Conservation (phyloP, 768 basidiomycete species). For the Tulasnella sp. region DNA sequence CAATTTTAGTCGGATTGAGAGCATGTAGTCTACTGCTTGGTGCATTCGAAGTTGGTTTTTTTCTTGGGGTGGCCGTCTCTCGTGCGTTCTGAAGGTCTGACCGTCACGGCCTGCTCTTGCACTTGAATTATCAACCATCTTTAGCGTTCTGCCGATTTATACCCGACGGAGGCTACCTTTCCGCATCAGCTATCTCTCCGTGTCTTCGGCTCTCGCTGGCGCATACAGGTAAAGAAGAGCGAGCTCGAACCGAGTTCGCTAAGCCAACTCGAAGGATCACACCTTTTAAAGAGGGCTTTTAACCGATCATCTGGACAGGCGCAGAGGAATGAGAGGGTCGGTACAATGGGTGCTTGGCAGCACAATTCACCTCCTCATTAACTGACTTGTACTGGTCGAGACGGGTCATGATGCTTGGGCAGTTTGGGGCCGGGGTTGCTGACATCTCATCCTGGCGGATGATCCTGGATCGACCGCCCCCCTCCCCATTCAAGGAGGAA, state of each 20-base stretch:
- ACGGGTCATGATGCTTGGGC: conserved; percentile 21
- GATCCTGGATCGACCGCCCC: not conserved
- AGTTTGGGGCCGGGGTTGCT: conserved; percentile 3
- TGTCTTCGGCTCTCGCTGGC: conserved; percentile 17
- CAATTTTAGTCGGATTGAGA: conserved; percentile 14
- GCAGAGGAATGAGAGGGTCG: conserved; percentile 14
- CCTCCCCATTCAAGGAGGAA: conserved; percentile 8
- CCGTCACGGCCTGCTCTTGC: not conserved
- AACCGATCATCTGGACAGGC: conserved; percentile 18
- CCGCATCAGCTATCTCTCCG: conserved; percentile 19
- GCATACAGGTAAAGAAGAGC: conserved; percentile 17
- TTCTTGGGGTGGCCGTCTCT: conserved; percentile 18
- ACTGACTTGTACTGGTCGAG: conserved; percentile 13
- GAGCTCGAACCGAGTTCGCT: no score
- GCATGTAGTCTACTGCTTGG: conserved; percentile 16
- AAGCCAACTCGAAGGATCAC: no score
- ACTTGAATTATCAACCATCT: not conserved
- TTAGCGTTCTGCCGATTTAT: conserved; percentile 1
- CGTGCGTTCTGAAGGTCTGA: conserved; percentile 15
- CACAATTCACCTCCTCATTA: not conserved
- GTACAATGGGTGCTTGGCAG: not conserved
- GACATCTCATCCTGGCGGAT: conserved; percentile 19
- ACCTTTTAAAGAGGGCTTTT: no score
- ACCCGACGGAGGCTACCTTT: conserved; percentile 12
- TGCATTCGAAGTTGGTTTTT: conserved; percentile 20